Conservation (phyloP, 2,329 filamentous ascomycete genomes). For the Colletotrichum truncatum region DNA sequence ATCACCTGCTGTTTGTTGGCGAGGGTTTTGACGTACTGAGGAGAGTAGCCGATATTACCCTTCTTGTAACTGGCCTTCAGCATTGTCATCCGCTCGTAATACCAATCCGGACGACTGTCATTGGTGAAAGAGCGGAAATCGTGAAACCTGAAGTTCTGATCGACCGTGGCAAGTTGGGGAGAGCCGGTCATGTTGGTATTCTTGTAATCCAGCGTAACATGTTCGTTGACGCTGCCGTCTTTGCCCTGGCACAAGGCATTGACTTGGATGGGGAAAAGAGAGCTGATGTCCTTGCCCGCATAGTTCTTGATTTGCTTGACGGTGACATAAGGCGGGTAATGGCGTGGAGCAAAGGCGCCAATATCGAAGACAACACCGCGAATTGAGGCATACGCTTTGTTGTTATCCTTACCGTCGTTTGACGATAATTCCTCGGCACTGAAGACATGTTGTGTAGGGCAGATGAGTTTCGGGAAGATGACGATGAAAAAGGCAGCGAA, state of each 20-base stretch:
- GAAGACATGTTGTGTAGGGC: conserved; percentile 90
- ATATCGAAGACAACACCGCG: conserved; percentile 92
- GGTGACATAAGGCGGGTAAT: conserved; percentile 77
- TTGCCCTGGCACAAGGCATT: conserved; percentile 88
- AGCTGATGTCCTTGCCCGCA: conserved; percentile 86
- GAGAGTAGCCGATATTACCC: conserved; percentile 85
- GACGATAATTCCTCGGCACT: conserved; percentile 78
- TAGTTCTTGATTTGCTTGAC: conserved; percentile 76
- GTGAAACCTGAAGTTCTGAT: conserved; percentile 84
- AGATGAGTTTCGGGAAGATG: conserved; percentile 86
- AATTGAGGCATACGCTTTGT: conserved; percentile 77
- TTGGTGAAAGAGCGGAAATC: conserved; percentile 90
- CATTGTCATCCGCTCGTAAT: conserved; percentile 84
- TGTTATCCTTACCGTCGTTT: conserved; percentile 76
- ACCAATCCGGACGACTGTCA: conserved; percentile 90
- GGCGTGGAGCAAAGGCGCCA: conserved; percentile 73
- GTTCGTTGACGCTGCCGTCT: conserved; percentile 69
- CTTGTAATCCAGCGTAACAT: conserved; percentile 87
- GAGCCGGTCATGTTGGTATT: conserved; percentile 78
- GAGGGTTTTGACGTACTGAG: conserved; percentile 78
- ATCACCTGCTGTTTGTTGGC: conserved; percentile 71
- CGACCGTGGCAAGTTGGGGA: conserved; percentile 68
- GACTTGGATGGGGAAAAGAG: conserved; percentile 92
- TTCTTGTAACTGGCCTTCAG: conserved; percentile 84
- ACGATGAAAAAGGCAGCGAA: conserved; percentile 90